Evolutionary conservation across 2,329 filamentous ascomycete species (phyloP), one percentile per base, ranked within the genome.

Genomic region (Orbilia oligospora): DNA sequence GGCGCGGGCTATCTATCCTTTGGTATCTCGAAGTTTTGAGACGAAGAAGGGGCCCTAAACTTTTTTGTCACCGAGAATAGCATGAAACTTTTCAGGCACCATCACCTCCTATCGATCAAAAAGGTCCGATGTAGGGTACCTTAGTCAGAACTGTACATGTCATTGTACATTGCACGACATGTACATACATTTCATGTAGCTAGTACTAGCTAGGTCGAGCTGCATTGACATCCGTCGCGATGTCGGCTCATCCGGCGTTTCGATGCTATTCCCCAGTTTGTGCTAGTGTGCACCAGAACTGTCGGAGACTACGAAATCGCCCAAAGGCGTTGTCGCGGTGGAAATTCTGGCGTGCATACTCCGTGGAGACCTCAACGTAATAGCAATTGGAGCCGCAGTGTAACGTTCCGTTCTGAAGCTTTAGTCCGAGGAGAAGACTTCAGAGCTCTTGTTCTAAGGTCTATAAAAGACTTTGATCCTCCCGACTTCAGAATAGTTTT

Each of bases 221-320:
- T 16, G 22, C 22, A 55, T 33, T 33, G 27, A 33, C 51, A n/a
- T 12, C 12, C 51, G 48, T 24, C 48, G 22, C 22, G 48, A 12
- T 20, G 36, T 48, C 67, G 33, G 68, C 51, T n/a, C 56, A 6
- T 9, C 33, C 12, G 36, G 20, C 24, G 67, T 71, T 61, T 71
- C 55, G 67, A n/a, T 22, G 51, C 51, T 36, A 24, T 67, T 46
- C 41, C 70, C 70, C 48, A 55, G 63, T 53, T 30, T 53, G 61
- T 67, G 41, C 33, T 73, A 67, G 70, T 46, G 20, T 73, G 70
- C 70, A 46, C 70, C 70, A 73, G 70, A 73, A 49, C 49, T 41
- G 70, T 73, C 51, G 70, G 70, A 67, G 70, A 27, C 66, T 30
- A 56, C 38, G 27, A 71, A 46, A 56, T 61, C 24, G 51, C 33